Evolutionary conservation across 148 eudicot species (phyloP).

Genomic region (Pouteria glomerata): DNA sequence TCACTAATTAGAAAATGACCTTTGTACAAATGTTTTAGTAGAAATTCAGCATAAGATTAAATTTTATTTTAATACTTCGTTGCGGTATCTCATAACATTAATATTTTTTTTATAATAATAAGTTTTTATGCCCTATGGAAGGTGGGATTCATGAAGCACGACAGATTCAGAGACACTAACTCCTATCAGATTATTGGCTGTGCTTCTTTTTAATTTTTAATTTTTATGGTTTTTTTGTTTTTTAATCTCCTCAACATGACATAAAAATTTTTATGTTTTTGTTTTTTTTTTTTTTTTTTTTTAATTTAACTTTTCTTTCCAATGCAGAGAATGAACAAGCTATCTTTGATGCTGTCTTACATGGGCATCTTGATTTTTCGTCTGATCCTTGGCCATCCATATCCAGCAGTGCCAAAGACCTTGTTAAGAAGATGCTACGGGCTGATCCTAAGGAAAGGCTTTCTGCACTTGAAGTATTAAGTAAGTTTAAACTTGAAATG

Average conservation of each 20-base stretch:
- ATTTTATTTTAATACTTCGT: background rate
- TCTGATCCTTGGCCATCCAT: conserved; percentile 96
- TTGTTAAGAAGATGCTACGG: conserved; percentile 80
- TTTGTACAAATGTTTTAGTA: background rate
- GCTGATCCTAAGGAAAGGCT: conserved; percentile 83
- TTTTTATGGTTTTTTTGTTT: background rate
- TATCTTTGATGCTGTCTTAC: conserved; percentile 71
- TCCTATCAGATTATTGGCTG: background rate
- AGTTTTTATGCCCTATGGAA: background rate
- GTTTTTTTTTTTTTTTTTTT: background rate
- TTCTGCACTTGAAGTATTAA: conserved; percentile 71
- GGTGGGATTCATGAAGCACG: background rate
- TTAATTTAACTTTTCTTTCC: conserved; percentile 1
- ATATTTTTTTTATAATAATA: background rate
- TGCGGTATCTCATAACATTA: background rate
- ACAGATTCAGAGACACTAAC: background rate
- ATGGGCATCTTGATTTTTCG: conserved; percentile 78
- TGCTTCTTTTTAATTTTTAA: background rate
- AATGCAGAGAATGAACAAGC: conserved; percentile 80
- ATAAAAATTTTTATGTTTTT: background rate
- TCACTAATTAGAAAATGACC: background rate
- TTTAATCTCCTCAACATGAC: background rate
- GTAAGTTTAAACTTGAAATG: conserved; percentile 33
- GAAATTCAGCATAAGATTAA: background rate
- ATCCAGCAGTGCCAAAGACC: conserved; percentile 88